These are phyloP conservation scores for Tuber borchii DNA, from an alignment of 495 filamentous ascomycete species.

Conservation along the genomic window DNA sequence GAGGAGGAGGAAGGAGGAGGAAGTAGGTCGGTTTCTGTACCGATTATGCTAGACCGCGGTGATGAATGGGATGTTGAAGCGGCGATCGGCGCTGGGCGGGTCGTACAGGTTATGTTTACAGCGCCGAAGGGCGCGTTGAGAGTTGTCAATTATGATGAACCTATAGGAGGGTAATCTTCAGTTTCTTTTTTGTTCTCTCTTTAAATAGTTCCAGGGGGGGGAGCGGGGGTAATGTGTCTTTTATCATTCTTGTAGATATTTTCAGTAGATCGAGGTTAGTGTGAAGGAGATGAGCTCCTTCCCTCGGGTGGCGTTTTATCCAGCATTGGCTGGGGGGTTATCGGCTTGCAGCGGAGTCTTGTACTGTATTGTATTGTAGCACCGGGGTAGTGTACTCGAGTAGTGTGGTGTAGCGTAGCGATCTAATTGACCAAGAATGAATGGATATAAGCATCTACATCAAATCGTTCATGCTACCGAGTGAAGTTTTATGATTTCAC, in stretches of 20 bases:
- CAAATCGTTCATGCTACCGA: no score
- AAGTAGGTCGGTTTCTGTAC: constrained; percentile 27
- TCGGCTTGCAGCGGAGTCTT: no score
- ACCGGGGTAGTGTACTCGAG: no score
- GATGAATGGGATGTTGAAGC: constrained; percentile 85
- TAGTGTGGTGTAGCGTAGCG: no score
- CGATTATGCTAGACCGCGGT: constrained; percentile 36
- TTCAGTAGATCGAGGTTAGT: neutral
- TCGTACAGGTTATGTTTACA: constrained; percentile 91
- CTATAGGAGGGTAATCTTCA: neutral
- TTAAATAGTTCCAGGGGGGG: no score
- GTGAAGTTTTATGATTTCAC: no score
- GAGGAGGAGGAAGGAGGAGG: constrained; percentile 14
- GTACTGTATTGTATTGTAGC: no score
- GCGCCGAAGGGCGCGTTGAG: constrained; percentile 76
- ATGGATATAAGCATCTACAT: no score
- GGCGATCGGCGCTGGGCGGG: constrained; percentile 61
- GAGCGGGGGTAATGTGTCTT: neutral
- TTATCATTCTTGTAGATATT: neutral
- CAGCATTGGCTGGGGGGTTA: no score
- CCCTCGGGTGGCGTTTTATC: no score
- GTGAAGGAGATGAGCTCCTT: no score
- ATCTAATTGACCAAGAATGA: no score
- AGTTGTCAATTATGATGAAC: constrained; percentile 62
- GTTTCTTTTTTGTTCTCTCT: neutral